phyloP scores from a whole-genome alignment of 108 stramenopile genomes.

The Skeletonema tropicum region DNA sequence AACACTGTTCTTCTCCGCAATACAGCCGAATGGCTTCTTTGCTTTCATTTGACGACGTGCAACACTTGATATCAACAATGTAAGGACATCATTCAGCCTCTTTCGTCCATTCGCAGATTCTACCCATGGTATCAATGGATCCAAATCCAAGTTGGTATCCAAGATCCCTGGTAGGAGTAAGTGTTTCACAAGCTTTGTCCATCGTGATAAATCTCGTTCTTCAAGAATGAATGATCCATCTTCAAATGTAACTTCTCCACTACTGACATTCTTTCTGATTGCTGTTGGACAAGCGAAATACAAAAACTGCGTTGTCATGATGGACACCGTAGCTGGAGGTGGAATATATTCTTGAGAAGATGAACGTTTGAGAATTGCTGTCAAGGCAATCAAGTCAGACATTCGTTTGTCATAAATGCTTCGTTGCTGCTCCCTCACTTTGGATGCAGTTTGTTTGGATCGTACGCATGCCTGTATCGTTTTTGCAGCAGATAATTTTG shows the following conservation, averaged over 20 bases:
- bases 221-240: conserved; percentile 24
- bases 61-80: conserved; percentile 40
- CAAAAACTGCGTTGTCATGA: conserved; percentile 60
- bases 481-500: conserved; percentile 36
- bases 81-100: conserved; percentile 39
- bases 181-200: conserved; percentile 54
- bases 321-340: conserved; percentile 70
- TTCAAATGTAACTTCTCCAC: conserved; percentile 11
- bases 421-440: conserved; percentile 44
- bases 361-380: conserved; percentile 48
- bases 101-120: conserved; percentile 53
- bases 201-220: conserved; percentile 44
- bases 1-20: neutral
- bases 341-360: conserved; percentile 60
- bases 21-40: neutral
- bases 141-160: conserved; percentile 48
- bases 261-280: conserved; percentile 24
- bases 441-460: conserved; percentile 44
- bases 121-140: conserved; percentile 71
- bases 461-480: conserved; percentile 70
- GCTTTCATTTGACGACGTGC: conserved; percentile 11
- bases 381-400: conserved; percentile 59
- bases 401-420: conserved; percentile 54
- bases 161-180: conserved; percentile 65
- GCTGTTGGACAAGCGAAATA: conserved; percentile 60